Base-by-base conservation (phyloP, 78 protist species). In the Ministeria vibrans region DNA sequence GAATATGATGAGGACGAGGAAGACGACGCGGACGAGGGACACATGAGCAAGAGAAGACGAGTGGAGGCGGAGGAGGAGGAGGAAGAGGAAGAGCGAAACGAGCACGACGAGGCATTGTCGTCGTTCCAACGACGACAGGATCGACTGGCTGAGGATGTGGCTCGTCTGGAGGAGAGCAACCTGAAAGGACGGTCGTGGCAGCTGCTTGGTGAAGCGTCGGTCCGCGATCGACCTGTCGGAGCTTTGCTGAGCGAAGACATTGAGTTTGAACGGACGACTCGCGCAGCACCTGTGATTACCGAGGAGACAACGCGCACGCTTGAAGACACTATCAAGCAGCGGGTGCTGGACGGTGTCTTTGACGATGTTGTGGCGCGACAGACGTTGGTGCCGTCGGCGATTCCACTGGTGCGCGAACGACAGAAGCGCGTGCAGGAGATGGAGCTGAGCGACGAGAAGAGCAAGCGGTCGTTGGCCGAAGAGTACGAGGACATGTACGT, bases 231-330 rank as follows among this genome's bases (percentile, higher is more conserved):
- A 11, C 79, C 73, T 0, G 45, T 27, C 36, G 41, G 59, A 71
- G n/a, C 39, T 5, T 59, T 79, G 46, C 83, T 79, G 36, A 78
- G 72, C 34, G 38, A 30, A 13, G 62, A 22, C 25, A 28, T 69
- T 27, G 77, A 68, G 41, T 69, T 69, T 34, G 83, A 79, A 25
- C 75, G 44, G 39, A 42, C 68, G 41, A 13, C 44, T 0, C 0
- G 27, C 39, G 1, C n/a, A 0, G 76, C 68, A 22, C 63, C 72
- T 1, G 68, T 41, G 39, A 0, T 43, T 46, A 46, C 55, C 13
- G 38, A 78, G 68, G 42, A 64, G 38, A 0, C 25, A 28, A 34
- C 62, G 28, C 11, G 0, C 13, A 0, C 45, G 32, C 28, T 79
- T 38, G 77, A 70, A 69, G 78, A 68, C 30, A 2, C 32, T 25